Conservation (phyloP, 169 alveolate genomes). For the Cryptosporidium xiaoi region DNA sequence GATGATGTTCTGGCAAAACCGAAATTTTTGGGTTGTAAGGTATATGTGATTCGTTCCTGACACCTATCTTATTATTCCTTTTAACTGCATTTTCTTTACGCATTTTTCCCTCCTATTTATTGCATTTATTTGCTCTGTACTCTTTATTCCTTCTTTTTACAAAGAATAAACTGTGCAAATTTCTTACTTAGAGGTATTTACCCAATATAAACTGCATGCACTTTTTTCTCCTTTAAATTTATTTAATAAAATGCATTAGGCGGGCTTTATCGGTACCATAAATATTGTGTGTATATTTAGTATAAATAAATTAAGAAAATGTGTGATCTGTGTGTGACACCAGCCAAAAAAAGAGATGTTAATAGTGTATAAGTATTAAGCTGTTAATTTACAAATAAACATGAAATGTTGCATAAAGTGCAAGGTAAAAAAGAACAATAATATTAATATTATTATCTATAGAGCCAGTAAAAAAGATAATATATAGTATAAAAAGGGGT, state of each 20-base stretch:
- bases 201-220: slow-evolving; percentile 24
- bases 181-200: too few relatives aligned
- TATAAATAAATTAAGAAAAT: background rate
- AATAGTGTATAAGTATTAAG: too few relatives aligned
- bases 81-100: background rate
- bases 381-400: too few relatives aligned
- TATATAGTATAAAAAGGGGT: too few relatives aligned
- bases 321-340: background rate
- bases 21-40: background rate
- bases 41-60: background rate
- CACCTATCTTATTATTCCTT: background rate
- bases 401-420: too few relatives aligned
- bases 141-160: background rate
- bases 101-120: background rate
- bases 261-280: slow-evolving; percentile 70
- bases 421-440: too few relatives aligned
- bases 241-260: slow-evolving; percentile 58
- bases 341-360: too few relatives aligned
- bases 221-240: background rate
- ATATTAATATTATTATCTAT: too few relatives aligned
- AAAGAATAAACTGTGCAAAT: too few relatives aligned
- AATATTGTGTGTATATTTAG: slow-evolving; percentile 20
- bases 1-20: slow-evolving; percentile 58
- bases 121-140: too few relatives aligned
- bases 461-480: too few relatives aligned